These are phyloP conservation scores for Monosporozyma siamensis DNA, from an alignment of 805 yeast species.

Conservation along the genomic window DNA sequence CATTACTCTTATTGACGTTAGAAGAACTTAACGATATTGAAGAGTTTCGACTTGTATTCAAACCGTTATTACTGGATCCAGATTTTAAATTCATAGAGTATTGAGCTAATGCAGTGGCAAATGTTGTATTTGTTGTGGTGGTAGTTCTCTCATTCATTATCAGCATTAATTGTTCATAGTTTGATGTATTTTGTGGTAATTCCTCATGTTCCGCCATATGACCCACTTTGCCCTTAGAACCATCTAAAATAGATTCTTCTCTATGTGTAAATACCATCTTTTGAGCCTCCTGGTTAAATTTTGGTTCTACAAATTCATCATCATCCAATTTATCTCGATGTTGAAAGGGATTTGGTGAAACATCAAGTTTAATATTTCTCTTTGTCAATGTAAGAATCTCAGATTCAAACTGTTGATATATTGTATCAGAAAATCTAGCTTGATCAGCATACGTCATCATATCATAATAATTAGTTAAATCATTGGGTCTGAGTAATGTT, in stretches of 20 bases:
- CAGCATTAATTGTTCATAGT: slow-evolving; percentile 86
- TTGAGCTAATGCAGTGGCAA: slow-evolving; percentile 30
- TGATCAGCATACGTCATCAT: slow-evolving; percentile 77
- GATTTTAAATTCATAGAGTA: slow-evolving; percentile 18
- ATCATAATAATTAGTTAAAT: slow-evolving; percentile 74
- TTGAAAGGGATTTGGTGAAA: slow-evolving; percentile 60
- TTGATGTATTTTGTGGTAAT: slow-evolving; percentile 64
- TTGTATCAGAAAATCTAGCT: slow-evolving; percentile 64
- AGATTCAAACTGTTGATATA: slow-evolving; percentile 78
- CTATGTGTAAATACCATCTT: slow-evolving; percentile 33
- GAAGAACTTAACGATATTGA: slow-evolving; percentile 2
- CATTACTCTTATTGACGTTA: slow-evolving; percentile 21
- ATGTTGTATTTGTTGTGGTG: slow-evolving; percentile 33
- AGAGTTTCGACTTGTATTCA: slow-evolving; percentile 2
- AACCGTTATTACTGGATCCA: slow-evolving; percentile 4
- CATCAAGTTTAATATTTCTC: slow-evolving; percentile 66
- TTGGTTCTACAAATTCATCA: slow-evolving; percentile 36
- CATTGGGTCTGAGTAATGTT: slow-evolving; percentile 72
- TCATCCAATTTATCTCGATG: slow-evolving; percentile 31
- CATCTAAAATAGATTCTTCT: slow-evolving; percentile 30
- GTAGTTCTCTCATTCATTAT: slow-evolving; percentile 43
- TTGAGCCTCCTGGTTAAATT: slow-evolving; percentile 30
- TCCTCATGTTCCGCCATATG: slow-evolving; percentile 55
- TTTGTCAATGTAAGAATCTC: slow-evolving; percentile 73
- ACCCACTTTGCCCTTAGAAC: slow-evolving; percentile 35